phyloP scores from a whole-genome alignment of 306 rosid species.

The Castanopsis chinensis region DNA sequence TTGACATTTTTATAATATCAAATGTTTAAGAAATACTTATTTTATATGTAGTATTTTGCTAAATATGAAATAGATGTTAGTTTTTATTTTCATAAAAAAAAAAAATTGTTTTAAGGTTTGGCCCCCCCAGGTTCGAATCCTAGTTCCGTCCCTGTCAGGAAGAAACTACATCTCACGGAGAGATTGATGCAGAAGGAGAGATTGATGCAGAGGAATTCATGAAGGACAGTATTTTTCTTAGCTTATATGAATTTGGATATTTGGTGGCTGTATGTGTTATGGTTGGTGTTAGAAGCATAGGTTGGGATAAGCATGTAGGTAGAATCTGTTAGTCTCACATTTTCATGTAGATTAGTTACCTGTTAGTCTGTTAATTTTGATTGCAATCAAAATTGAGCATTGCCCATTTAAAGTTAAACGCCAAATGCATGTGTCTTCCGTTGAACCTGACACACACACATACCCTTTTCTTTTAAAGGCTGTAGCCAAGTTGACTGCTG shows the following conservation, averaged over 20 bases:
- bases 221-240: constrained; percentile 13
- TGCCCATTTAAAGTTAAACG: constrained; percentile 23
- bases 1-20: too few relatives aligned
- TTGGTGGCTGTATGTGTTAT: constrained; percentile 32
- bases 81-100: too few relatives aligned
- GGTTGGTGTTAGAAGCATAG: constrained; percentile 5
- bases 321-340: neutral
- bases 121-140: too few relatives aligned
- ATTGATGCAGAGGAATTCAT: constrained; percentile 49
- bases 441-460: constrained; percentile 53
- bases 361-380: neutral
- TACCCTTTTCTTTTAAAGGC: constrained; percentile 62
- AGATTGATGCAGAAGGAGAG: constrained; percentile 50
- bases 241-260: neutral
- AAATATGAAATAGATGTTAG: too few relatives aligned
- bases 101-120: too few relatives aligned
- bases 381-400: neutral
- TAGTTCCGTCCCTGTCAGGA: too few relatives aligned
- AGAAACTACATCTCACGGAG: constrained; percentile 42
- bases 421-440: constrained; percentile 25
- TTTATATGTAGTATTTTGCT: too few relatives aligned
- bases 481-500: constrained; percentile 36
- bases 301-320: neutral
- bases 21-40: too few relatives aligned
- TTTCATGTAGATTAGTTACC: constrained; percentile 10